Evolutionary conservation across 2,329 filamentous ascomycete genomes (phyloP).

Genomic region (Aspergillus oerlinghausenensis): DNA sequence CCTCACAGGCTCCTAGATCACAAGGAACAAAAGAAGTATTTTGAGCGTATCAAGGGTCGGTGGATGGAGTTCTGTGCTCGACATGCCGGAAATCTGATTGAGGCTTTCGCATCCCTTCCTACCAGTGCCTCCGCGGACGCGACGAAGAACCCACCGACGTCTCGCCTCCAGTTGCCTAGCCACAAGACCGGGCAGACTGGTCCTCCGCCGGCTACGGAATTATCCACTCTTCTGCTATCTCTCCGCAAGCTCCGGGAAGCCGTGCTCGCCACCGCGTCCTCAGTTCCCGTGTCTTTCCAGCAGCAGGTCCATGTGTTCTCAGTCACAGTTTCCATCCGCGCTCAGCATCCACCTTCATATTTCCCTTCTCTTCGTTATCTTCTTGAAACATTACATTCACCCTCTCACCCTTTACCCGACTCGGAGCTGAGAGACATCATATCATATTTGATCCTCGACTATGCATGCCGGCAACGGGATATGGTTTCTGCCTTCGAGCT

Average conservation of each 20-base stretch:
- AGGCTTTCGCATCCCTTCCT: conserved; percentile 65
- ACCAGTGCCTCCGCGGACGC: conserved; percentile 35
- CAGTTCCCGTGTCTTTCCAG: conserved; percentile 73
- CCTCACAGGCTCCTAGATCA: conserved; percentile 60
- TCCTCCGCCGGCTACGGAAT: conserved; percentile 53
- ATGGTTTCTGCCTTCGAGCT: conserved; percentile 68
- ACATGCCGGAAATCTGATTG: conserved; percentile 67
- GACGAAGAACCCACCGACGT: conserved; percentile 36
- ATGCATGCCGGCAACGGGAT: conserved; percentile 77
- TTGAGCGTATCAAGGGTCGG: conserved; percentile 77
- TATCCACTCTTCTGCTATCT: conserved; percentile 72
- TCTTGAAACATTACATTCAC: conserved; percentile 63
- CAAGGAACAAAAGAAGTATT: conserved; percentile 79
- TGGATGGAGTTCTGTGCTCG: conserved; percentile 87
- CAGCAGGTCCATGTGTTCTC: conserved; percentile 90
- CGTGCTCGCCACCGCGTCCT: conserved; percentile 66
- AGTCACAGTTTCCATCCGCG: conserved; percentile 75
- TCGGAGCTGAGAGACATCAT: conserved; percentile 75
- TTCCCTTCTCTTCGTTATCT: conserved; percentile 80
- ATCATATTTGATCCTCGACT: conserved; percentile 78
- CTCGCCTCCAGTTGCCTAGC: conserved; percentile 17
- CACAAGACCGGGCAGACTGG: conserved; percentile 21
- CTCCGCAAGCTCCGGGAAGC: conserved; percentile 90
- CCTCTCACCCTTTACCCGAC: conserved; percentile 60
- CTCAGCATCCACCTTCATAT: conserved; percentile 81